A percentile compares a stretch with the other conserved stretches of the same genome.
Conservation (phyloP, 176 grass and related monocot genomes). For the Oryza officinalis region DNA sequence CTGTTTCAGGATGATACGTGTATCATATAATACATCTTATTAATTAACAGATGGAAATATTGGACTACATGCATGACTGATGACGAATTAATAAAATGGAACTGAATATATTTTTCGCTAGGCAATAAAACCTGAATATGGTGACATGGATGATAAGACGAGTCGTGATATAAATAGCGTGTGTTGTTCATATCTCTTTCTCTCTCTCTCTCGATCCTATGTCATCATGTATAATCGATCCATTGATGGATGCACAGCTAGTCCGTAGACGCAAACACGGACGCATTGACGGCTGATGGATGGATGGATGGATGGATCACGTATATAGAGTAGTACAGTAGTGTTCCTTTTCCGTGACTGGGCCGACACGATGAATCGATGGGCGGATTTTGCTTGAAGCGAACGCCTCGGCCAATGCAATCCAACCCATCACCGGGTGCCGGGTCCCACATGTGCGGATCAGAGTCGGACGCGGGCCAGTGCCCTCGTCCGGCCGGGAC, state of each 20-base stretch:
- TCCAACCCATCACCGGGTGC: background rate
- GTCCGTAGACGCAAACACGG: no score
- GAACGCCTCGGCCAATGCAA: background rate
- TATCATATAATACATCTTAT: background rate
- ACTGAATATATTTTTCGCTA: no score
- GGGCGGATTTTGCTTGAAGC: background rate
- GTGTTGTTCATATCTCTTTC: no score
- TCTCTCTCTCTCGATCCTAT: background rate
- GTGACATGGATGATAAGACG: no score
- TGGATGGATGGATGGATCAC: no score
- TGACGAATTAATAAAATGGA: no score
- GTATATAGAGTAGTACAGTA: background rate
- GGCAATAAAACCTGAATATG: no score
- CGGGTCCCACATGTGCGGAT: background rate
- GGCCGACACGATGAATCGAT: background rate
- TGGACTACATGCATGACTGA: background rate
- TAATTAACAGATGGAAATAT: background rate
- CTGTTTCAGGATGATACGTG: background rate
- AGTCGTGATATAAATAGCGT: no score
- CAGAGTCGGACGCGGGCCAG: no score
- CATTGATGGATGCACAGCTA: background rate
- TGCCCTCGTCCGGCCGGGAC: no score
- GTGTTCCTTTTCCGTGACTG: background rate
- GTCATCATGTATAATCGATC: background rate
- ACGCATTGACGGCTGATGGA: no score